Evolutionary conservation across 2,329 filamentous ascomycete genomes (phyloP).

Genomic region (Clonostachys chloroleuca): DNA sequence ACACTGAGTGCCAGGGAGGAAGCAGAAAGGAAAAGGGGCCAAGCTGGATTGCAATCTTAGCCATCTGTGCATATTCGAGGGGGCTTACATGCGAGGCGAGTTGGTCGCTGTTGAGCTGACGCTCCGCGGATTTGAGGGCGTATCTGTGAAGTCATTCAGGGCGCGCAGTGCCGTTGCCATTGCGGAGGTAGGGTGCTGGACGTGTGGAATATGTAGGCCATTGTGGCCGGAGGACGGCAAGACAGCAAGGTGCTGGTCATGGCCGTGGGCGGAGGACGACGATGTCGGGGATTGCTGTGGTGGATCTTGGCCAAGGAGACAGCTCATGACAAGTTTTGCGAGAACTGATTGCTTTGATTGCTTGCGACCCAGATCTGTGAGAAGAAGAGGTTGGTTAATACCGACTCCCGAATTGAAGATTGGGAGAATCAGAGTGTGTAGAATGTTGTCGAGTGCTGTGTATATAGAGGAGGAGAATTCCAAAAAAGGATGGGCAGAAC

Average conservation of each 20-base stretch:
- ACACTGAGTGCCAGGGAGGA: neutral
- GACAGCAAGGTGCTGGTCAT: conserved; percentile 25
- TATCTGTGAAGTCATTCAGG: conserved; percentile 41
- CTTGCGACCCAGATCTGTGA: conserved; percentile 13
- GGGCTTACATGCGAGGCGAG: conserved; percentile 53
- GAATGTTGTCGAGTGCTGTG: too few relatives aligned
- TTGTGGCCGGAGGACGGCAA: conserved; percentile 16
- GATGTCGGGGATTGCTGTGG: conserved; percentile 20
- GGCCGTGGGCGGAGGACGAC: conserved; percentile 17
- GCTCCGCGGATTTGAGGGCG: conserved; percentile 52
- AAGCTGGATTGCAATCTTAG: neutral
- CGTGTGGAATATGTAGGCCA: neutral
- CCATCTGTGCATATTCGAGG: neutral
- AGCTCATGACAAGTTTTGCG: conserved; percentile 41
- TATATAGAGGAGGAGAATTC: too few relatives aligned
- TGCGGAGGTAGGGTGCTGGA: conserved; percentile 15
- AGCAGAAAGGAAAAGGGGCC: neutral
- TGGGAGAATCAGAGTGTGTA: too few relatives aligned
- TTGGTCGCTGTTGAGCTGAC: conserved; percentile 53
- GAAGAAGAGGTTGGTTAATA: neutral
- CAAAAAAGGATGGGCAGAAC: too few relatives aligned
- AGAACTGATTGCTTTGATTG: conserved; percentile 34
- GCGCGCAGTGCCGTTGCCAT: conserved; percentile 34
- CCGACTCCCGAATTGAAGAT: neutral
- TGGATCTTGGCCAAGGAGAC: conserved; percentile 21